Evolutionary conservation across 2,329 filamentous ascomycete species (phyloP), one percentile per base, ranked within the genome.

Genomic region (Fusarium bulbicola): DNA sequence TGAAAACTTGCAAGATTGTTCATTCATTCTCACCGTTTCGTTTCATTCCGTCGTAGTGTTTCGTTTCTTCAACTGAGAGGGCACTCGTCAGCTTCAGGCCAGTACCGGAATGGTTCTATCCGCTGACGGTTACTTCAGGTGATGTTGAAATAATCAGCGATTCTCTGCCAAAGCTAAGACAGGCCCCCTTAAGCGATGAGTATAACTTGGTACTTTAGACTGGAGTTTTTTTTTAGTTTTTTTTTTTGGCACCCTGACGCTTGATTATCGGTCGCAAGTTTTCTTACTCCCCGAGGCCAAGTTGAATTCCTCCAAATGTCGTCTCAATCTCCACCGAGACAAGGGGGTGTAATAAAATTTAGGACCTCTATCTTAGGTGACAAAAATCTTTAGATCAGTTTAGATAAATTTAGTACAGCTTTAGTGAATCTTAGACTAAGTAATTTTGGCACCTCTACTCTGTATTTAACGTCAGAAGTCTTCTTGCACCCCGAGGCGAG

Each of bases 11-110:
- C 47, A 59, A 59, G 60, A 39, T 32, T 50, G 45, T 57, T 39
- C 58, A 37, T 59, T 36, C 39, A 54, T 62, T 59, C 68, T 66
- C 67, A 70, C 73, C 54, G 72, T 70, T 74, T 72, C 57, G 67
- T 74, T 64, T 63, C 57, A 62, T 45, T 65, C 57, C 50, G 46
- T 42, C 63, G 39, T 24, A 46, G 42, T 59, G 69, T 75, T 70
- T 62, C 65, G 69, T 68, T 68, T 66, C 61, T 49, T 47, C 34
- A 47, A 24, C 53, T 50, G 56, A 62, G 58, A 62, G 36, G 63
- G 66, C 56, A 24, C 26, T 71, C 46, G 59, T 59, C 72, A 66
- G 65, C 66, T 75, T 75, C 75, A 72, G 73, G 75, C 67, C 42
- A 42, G 39, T 47, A 40, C 45, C 45, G 32, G 21, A 21, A 26